phyloP scores from a whole-genome alignment of 805 yeast species.

The Yarrowia sp. region DNA sequence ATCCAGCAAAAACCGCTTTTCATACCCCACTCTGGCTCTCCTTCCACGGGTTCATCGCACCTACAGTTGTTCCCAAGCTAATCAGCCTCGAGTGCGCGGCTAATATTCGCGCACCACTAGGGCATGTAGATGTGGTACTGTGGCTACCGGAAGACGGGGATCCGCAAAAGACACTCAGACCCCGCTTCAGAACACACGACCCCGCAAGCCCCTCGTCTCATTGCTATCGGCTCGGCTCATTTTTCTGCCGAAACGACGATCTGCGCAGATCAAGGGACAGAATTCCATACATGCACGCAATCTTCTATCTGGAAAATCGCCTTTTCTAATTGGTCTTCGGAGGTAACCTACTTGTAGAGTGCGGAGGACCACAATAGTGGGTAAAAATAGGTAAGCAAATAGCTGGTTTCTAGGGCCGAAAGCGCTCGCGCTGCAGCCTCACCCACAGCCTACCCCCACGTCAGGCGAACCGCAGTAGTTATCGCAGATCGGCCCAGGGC shows the following conservation, averaged over 20 bases:
- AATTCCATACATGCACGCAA: conserved; percentile 21
- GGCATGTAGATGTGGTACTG: no score
- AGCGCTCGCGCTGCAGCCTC: no score
- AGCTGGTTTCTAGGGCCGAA: no score
- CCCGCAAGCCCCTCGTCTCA: no score
- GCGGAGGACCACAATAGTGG: no score
- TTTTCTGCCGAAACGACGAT: background rate
- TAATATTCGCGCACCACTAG: conserved; percentile 3
- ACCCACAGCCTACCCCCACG: background rate
- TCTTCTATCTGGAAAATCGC: conserved; percentile 15
- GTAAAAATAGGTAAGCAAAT: no score
- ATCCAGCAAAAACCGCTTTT: no score
- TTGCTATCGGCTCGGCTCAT: no score
- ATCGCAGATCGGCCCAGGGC: conserved; percentile 11
- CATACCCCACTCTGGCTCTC: no score
- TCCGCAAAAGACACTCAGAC: no score
- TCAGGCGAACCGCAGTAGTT: background rate
- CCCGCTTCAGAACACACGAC: no score
- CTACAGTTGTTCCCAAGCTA: background rate
- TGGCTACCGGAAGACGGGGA: no score
- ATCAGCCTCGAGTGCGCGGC: conserved; percentile 17
- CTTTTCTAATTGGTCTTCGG: conserved; percentile 4
- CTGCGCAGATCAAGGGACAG: conserved; percentile 27
- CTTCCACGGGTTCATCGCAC: background rate
- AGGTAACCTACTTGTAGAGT: conserved; percentile 13